These are phyloP conservation scores for Fusarium tricinctum DNA, from an alignment of 2,329 filamentous ascomycete genomes.

Conservation along the genomic window DNA sequence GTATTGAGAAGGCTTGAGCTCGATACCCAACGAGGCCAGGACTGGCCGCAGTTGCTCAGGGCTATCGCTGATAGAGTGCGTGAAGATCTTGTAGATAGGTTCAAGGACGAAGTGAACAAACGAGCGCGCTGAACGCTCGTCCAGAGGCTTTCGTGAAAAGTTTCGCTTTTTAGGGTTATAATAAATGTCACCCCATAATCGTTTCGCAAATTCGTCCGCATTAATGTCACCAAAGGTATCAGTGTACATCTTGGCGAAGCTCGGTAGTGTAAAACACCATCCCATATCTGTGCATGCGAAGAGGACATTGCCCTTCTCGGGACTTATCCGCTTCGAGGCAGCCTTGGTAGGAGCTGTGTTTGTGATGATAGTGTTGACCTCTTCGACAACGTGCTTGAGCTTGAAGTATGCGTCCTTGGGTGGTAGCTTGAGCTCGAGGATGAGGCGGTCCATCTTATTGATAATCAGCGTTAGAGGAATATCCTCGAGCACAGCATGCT, in stretches of 20 bases:
- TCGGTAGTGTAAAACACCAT: conserved; percentile 96
- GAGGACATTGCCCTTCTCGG: conserved; percentile 97
- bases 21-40: conserved; percentile 83
- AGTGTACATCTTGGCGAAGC: conserved; percentile 96
- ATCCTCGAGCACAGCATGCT: conserved; percentile 91
- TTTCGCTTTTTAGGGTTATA: conserved; percentile 92
- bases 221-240: conserved; percentile 88
- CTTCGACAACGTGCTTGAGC: conserved; percentile 97
- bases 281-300: conserved; percentile 94
- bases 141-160: conserved; percentile 88
- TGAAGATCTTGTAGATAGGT: conserved; percentile 97
- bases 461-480: conserved; percentile 90
- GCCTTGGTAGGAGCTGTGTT: conserved; percentile 86
- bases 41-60: conserved; percentile 86
- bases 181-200: conserved; percentile 97
- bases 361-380: conserved; percentile 96
- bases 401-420: conserved; percentile 99
- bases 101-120: conserved; percentile 97
- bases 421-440: conserved; percentile 92
- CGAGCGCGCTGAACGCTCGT: conserved; percentile 83
- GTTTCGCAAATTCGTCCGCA: conserved; percentile 82
- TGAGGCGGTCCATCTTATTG: conserved; percentile 97
- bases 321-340: conserved; percentile 84
- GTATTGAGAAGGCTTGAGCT: conserved; percentile 91
- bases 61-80: conserved; percentile 92